phyloP scores from a whole-genome alignment of 2,329 filamentous ascomycete species.

The Plenodomus lindquistii region DNA sequence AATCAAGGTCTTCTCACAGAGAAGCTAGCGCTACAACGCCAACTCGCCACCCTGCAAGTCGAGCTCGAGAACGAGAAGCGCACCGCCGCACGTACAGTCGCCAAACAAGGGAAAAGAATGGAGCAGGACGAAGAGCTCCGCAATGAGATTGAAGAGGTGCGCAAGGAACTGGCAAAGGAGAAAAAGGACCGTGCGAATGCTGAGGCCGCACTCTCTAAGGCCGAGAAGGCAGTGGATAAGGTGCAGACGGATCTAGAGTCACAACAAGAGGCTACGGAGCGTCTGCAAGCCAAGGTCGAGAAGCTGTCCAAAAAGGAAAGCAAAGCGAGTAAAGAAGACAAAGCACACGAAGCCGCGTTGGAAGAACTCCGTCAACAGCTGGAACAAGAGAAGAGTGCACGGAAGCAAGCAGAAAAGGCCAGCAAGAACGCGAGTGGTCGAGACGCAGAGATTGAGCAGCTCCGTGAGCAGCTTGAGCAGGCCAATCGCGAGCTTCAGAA shows the following conservation, averaged over 20 bases:
- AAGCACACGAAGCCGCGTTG: constrained; percentile 34
- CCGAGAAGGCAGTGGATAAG: constrained; percentile 39
- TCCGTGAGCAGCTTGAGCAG: constrained; percentile 46
- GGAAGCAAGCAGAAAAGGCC: constrained; percentile 34
- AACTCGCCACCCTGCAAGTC: constrained; percentile 75
- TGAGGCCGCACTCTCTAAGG: constrained; percentile 42
- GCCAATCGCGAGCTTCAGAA: constrained; percentile 43
- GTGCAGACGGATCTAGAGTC: constrained; percentile 36
- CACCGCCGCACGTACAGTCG: constrained; percentile 62
- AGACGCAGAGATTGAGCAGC: constrained; percentile 32
- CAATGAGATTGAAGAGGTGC: constrained; percentile 50
- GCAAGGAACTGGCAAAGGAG: constrained; percentile 51
- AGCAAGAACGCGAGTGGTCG: constrained; percentile 37
- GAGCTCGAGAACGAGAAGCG: constrained; percentile 82
- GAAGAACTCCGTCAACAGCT: constrained; percentile 44
- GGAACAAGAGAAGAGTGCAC: constrained; percentile 47
- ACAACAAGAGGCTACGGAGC: constrained; percentile 35
- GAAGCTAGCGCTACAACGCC: constrained; percentile 78
- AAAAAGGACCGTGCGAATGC: constrained; percentile 51
- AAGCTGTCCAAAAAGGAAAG: constrained; percentile 37
- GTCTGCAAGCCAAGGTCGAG: constrained; percentile 39
- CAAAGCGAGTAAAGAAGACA: constrained; percentile 43
- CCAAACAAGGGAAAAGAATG: constrained; percentile 54
- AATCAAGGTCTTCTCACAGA: constrained; percentile 74
- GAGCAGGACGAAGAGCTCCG: constrained; percentile 54